A percentile compares a stretch with the other conserved stretches of the same genome.
These are phyloP conservation scores for Saccharomyces hybrid DNA, from an alignment of 1,139 yeast genomes.

Conservation along the genomic window DNA sequence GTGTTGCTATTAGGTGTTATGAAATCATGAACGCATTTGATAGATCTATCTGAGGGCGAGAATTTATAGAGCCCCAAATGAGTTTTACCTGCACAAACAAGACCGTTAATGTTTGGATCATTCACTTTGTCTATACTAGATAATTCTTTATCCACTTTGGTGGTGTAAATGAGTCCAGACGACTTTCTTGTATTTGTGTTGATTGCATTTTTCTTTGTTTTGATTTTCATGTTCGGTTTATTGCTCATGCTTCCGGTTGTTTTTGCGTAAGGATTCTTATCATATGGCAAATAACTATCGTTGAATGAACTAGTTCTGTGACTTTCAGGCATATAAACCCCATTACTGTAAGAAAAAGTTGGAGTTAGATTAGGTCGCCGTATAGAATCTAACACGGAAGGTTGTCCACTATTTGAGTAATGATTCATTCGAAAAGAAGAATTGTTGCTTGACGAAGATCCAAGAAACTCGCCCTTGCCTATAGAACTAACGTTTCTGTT, in stretches of 20 bases:
- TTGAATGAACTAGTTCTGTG: constrained; percentile 4
- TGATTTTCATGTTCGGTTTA: neutral
- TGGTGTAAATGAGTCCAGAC: constrained; percentile 18
- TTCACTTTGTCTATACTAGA: constrained; percentile 30
- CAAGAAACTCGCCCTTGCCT: constrained; percentile 7
- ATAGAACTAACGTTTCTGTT: constrained; percentile 8
- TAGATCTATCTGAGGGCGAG: constrained; percentile 15
- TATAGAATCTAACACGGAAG: constrained; percentile 10
- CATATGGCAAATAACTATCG: constrained; percentile 6
- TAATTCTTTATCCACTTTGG: constrained; percentile 20
- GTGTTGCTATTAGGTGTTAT: constrained; percentile 8
- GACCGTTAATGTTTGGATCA: constrained; percentile 18
- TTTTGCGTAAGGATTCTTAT: neutral
- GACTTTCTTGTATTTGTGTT: constrained; percentile 7
- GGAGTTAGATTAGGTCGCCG: constrained; percentile 10
- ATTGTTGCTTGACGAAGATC: constrained; percentile 9
- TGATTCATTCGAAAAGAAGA: constrained; percentile 13
- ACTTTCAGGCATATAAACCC: neutral
- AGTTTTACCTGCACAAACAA: constrained; percentile 30
- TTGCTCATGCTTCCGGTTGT: neutral
- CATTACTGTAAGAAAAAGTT: constrained; percentile 9
- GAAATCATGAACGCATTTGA: constrained; percentile 21
- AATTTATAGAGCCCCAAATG: constrained; percentile 28
- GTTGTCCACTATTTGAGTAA: constrained; percentile 8
- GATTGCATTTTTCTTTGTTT: neutral